phyloP scores from a whole-genome alignment of 1,284 basidiomycete species.

The Apiotrichum siamense region DNA sequence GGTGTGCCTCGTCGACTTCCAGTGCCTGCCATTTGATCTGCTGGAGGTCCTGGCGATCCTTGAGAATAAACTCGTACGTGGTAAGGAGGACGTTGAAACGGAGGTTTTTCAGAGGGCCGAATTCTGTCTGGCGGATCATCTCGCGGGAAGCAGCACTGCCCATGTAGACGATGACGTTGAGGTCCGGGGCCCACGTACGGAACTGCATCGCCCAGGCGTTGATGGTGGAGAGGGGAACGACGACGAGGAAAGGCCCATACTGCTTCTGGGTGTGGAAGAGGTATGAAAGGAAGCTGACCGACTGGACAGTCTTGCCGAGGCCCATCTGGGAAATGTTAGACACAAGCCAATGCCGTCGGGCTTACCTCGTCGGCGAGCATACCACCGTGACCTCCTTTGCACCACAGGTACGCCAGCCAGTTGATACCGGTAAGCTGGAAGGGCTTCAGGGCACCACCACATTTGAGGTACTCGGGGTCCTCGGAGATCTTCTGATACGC shows the following conservation, averaged over 20 bases:
- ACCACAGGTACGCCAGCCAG: slow-evolving; percentile 97
- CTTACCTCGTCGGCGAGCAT: slow-evolving; percentile 84
- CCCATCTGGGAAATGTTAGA: slow-evolving; percentile 65
- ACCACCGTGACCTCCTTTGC: slow-evolving; percentile 79
- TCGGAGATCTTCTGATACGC: slow-evolving; percentile 77
- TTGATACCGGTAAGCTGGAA: slow-evolving; percentile 98
- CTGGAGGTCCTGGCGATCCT: slow-evolving; percentile 80
- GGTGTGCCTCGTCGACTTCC: slow-evolving; percentile 97
- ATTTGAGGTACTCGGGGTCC: slow-evolving; percentile 83
- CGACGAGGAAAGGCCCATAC: slow-evolving; percentile 95
- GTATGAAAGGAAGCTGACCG: slow-evolving; percentile 90
- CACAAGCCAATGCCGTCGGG: slow-evolving; percentile 31
- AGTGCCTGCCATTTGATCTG: slow-evolving; percentile 97
- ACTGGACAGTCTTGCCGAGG: slow-evolving; percentile 96
- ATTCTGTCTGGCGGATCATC: slow-evolving; percentile 88
- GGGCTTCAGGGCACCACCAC: slow-evolving; percentile 85
- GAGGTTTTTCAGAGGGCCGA: slow-evolving; percentile 70
- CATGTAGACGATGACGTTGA: slow-evolving; percentile 96
- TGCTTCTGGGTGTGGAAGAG: slow-evolving; percentile 90
- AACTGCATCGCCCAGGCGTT: slow-evolving; percentile 98
- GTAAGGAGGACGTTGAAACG: slow-evolving; percentile 97
- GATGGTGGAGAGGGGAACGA: slow-evolving; percentile 95
- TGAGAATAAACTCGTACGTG: slow-evolving; percentile 92
- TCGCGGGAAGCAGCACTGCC: slow-evolving; percentile 83
- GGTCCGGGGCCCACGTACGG: slow-evolving; percentile 87